Percentiles rank a stretch among this genome's conserved stretches.
These are phyloP conservation scores for Cystoisospora suis DNA, from an alignment of 169 alveolate genomes.

Conservation along the genomic window DNA sequence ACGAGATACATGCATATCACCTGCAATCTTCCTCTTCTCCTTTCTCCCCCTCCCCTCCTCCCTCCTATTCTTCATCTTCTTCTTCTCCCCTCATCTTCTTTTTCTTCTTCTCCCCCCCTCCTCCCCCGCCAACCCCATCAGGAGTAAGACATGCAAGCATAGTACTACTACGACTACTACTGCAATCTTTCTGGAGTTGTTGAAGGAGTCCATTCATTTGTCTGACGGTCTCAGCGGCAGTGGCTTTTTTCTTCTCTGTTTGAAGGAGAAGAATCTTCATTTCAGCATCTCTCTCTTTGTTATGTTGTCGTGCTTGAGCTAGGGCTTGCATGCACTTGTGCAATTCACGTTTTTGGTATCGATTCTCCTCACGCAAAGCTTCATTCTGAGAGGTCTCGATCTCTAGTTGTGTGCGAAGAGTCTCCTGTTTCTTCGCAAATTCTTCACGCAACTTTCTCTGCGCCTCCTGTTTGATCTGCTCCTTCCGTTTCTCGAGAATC, in stretches of 20 bases:
- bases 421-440: background rate
- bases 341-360: background rate
- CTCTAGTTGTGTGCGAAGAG: background rate
- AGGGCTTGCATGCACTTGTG: background rate
- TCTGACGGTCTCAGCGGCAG: conserved; percentile 15
- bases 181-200: conserved; percentile 10
- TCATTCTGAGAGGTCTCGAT: background rate
- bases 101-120: no score
- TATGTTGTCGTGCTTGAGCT: background rate
- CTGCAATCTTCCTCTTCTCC: no score
- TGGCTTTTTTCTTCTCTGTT: background rate
- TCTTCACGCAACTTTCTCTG: background rate
- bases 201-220: conserved; percentile 3
- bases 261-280: background rate
- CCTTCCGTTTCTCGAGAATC: background rate
- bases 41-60: no score
- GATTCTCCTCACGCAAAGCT: background rate
- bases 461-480: background rate
- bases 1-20: no score
- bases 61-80: no score
- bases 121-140: no score
- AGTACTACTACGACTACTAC: no score
- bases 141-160: no score
- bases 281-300: background rate
- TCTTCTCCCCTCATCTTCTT: no score